Evolutionary conservation across 208 protist species (phyloP), one percentile per base, ranked within the genome.

Genomic region (Trypanosoma mega): DNA sequence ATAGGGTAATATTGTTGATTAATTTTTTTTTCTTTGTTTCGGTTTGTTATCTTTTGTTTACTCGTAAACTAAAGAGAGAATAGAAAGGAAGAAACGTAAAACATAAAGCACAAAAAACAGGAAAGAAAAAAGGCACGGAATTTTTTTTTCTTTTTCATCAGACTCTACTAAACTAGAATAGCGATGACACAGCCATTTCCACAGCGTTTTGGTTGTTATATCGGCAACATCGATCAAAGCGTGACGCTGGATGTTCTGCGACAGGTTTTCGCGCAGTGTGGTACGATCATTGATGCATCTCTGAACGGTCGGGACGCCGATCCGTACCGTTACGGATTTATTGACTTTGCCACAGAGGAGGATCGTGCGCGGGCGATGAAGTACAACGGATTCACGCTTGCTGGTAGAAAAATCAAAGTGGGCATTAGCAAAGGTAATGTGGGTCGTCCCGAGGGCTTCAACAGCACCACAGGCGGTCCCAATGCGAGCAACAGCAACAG

Each of bases 271-370:
- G 76, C 65, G 26, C 75, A 86, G 41, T 94, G 85, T 52, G 88
- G 88, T 14, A 81, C 76, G 21, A 92, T 94, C 56, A 51, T 94
- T 36, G 85, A 94, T 65, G 82, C 74, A 72, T 91, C 82, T 3
- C 78, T 94, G n/a, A 94, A 94, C 63, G 85, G 85, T 11, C 63
- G 76, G 3, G 80, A 87, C 43, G 79, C 74, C 18, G 82, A 92
- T 56, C 85, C 82, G 9, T 92, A 90, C 55, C 84, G 88, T 46
- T 94, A 87, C 63, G 88, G 88, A 2, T 94, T 94, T 59, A 92
- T 94, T 45, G 88, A 94, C 70, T 94, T 94, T 52, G 74, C 76
- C 43, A 76, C 78, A 18, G 82, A 90, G 58, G 85, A 92, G 26
- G 88, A 87, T 46, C 82, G 88, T 18, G 65, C 72, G 9, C 70